Percentiles rank a stretch among this genome's conserved stretches.
phyloP scores from a whole-genome alignment of 441 rosid species.

The Aleurites moluccanus region DNA sequence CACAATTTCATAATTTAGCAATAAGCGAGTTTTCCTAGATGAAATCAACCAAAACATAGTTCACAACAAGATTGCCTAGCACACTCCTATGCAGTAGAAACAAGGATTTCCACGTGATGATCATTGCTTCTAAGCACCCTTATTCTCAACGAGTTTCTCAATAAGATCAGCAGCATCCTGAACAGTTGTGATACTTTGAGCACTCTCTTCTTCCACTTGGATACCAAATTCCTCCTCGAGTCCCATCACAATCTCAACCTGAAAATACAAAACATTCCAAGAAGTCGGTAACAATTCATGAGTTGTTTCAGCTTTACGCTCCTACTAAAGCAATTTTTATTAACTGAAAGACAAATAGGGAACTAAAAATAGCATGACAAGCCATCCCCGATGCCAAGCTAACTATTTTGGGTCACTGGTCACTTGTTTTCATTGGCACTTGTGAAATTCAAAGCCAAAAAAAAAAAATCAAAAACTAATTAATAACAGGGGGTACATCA shows the following conservation, averaged over 20 bases:
- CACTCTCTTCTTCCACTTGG: slow-evolving; percentile 67
- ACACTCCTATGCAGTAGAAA: slow-evolving; percentile 4
- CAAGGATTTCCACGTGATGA: neutral
- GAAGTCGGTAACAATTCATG: neutral
- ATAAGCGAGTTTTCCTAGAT: neutral
- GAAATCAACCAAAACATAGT: slow-evolving; percentile 23
- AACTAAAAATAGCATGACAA: neutral
- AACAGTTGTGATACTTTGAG: slow-evolving; percentile 62
- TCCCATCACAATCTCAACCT: slow-evolving; percentile 94
- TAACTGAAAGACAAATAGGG: neutral
- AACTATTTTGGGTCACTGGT: neutral
- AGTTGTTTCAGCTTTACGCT: neutral
- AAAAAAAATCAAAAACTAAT: neutral
- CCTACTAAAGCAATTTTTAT: neutral
- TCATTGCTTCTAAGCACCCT: slow-evolving; percentile 22
- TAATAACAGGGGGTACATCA: neutral
- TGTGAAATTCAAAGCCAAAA: neutral
- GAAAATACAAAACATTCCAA: slow-evolving; percentile 10
- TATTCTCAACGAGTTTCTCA: slow-evolving; percentile 52
- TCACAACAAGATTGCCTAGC: slow-evolving; percentile 17
- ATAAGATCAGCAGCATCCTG: slow-evolving; percentile 81
- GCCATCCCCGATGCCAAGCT: neutral
- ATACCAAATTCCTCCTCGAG: slow-evolving; percentile 73
- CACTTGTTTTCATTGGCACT: neutral
- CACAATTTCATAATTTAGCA: slow-evolving; percentile 1